Conservation (phyloP, 768 basidiomycete genomes). For the Auricularia auricula-judae region DNA sequence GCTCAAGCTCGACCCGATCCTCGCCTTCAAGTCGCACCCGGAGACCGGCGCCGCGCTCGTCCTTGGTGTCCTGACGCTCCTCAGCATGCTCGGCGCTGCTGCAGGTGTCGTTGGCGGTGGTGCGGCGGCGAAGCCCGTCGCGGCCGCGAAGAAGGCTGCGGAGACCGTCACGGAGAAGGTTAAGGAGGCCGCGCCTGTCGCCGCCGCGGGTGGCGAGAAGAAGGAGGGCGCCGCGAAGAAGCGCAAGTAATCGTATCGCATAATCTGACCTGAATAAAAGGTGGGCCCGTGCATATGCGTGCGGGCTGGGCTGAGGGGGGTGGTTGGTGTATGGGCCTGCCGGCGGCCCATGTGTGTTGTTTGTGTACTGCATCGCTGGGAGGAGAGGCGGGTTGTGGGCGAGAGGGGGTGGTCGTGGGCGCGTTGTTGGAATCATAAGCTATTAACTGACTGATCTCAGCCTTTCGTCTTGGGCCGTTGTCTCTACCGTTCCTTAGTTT, state of each 20-base stretch:
- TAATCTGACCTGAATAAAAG: not conserved
- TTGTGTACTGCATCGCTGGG: not conserved
- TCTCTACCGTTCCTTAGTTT: not conserved
- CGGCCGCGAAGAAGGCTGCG: constrained; percentile 74
- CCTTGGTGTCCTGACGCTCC: constrained; percentile 63
- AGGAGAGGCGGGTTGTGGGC: not conserved
- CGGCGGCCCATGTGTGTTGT: not conserved
- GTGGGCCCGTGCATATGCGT: not conserved
- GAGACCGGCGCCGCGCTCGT: constrained; percentile 74
- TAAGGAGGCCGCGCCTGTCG: constrained; percentile 49
- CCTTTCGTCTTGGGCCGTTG: not conserved
- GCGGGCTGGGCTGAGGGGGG: not conserved
- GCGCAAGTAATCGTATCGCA: constrained; percentile 40
- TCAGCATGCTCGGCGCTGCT: constrained; percentile 75
- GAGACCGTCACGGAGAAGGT: constrained; percentile 52
- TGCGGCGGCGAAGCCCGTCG: constrained; percentile 40
- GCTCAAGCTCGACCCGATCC: constrained; percentile 62
- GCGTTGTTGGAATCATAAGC: not conserved
- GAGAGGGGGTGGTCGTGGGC: not conserved
- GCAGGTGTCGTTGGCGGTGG: constrained; percentile 64
- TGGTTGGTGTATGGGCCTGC: not conserved
- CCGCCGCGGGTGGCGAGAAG: constrained; percentile 64
- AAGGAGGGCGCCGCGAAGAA: constrained; percentile 66
- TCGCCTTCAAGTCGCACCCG: constrained; percentile 80
- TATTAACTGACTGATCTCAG: not conserved